Evolutionary conservation across 1,284 basidiomycete genomes (phyloP), one percentile per base, ranked within the genome.

Genomic region (Tausonia pullulans): DNA sequence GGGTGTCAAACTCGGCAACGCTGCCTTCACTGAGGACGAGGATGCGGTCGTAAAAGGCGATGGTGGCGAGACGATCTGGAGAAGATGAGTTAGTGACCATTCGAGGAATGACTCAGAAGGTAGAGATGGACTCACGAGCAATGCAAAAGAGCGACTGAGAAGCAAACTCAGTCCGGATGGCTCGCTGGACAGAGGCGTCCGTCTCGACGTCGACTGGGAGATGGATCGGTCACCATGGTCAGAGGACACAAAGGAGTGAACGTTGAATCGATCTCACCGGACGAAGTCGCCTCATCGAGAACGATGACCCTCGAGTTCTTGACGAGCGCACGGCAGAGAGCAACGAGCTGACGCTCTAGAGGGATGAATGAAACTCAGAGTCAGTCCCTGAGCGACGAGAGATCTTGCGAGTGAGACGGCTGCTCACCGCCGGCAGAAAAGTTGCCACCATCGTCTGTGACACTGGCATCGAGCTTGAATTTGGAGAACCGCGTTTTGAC

Each of bases 81-180:
- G 60, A 16, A 4, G 59, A 50, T 4, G 46, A 11, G 40, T 50
- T 39, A 52, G 63, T 40, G 4, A 16, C 13, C 27, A 13, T 39
- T 9, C 3, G 53, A 54, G 16, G 13, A 39, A 27, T 8, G 16
- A 60, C 13, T 7, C 55, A 55, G 49, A 64, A 81, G 62, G 91
- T 87, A 1, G 88, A 90, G 68, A 87, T 86, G 50, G 88, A 64
- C 39, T 87, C 79, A 74, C 87, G 86, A 0, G 87, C 87, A 62
- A 89, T 87, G 69, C 85, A 87, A 10, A 89, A 75, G 43, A 88
- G 75, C 0, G 78, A 81, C 8, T 78, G 78, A 7, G 74, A 69
- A 2, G 80, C 76, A 69, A 89, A 87, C 70, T 90, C 87, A 10
- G 78, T 79, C 69, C 85, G 82, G 64, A 91, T 89, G 2, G 87